Conservation (phyloP, 2,329 filamentous ascomycete genomes). For the Coniochaeta sp. region DNA sequence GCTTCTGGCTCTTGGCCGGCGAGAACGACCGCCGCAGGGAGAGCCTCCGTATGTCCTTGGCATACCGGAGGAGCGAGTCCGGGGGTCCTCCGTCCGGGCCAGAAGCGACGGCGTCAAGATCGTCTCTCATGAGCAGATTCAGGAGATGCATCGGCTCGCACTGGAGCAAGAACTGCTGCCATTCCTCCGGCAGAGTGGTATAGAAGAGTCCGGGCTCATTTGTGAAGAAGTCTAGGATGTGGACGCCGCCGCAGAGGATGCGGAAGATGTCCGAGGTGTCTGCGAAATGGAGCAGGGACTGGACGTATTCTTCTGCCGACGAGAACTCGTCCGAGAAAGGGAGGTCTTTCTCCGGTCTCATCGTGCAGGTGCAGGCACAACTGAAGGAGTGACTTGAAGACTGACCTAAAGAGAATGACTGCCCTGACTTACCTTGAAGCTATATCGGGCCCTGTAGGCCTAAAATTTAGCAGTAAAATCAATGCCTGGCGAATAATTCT, state of each 20-base stretch:
- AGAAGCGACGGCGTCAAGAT: slow-evolving; percentile 40
- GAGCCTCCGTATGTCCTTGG: slow-evolving; percentile 62
- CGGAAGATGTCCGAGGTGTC: slow-evolving; percentile 70
- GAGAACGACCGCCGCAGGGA: slow-evolving; percentile 58
- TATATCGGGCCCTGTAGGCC: neutral
- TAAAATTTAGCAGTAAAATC: neutral
- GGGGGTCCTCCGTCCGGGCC: slow-evolving; percentile 29
- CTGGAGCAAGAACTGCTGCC: slow-evolving; percentile 69
- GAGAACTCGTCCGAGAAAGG: slow-evolving; percentile 66
- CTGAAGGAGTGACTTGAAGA: neutral
- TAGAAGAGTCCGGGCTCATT: slow-evolving; percentile 76
- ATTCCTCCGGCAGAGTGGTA: slow-evolving; percentile 67
- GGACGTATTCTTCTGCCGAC: slow-evolving; percentile 68
- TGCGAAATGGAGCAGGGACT: slow-evolving; percentile 69
- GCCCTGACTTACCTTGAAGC: slow-evolving; percentile 1
- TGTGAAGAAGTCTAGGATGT: slow-evolving; percentile 95
- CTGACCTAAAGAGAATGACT: neutral
- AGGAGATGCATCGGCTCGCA: slow-evolving; percentile 69
- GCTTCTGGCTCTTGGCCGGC: slow-evolving; percentile 30
- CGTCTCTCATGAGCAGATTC: slow-evolving; percentile 73
- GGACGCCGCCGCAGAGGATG: slow-evolving; percentile 91
- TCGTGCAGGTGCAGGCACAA: slow-evolving; percentile 19
- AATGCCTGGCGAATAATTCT: neutral
- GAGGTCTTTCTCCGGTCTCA: slow-evolving; percentile 48
- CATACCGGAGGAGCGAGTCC: slow-evolving; percentile 61